Percentiles rank a stretch among this genome's conserved stretches.
These are phyloP conservation scores for Neoarthrinium moseri DNA, from an alignment of 2,329 filamentous ascomycete genomes.

Conservation along the genomic window DNA sequence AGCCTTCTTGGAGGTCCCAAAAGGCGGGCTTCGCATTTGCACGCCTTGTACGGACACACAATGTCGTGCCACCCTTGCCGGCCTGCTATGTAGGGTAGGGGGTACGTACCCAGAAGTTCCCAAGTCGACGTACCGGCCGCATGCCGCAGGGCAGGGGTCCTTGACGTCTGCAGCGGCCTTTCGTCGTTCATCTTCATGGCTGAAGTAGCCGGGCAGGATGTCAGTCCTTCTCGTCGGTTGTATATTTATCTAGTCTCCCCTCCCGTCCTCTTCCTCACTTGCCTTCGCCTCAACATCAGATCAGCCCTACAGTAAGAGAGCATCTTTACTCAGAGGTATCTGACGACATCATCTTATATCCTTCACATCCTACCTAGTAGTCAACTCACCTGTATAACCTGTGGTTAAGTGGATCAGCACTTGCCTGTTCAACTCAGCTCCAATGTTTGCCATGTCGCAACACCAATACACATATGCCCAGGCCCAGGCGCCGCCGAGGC, in stretches of 20 bases:
- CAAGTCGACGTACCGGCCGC: neutral
- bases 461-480: conserved; percentile 40
- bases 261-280: no score
- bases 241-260: neutral
- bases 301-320: neutral
- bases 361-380: no score
- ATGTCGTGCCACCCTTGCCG: conserved; percentile 2
- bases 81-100: neutral
- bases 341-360: neutral
- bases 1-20: conserved; percentile 9
- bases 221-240: neutral
- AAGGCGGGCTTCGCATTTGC: conserved; percentile 10
- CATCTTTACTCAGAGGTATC: neutral
- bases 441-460: conserved; percentile 44
- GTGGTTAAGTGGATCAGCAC: neutral
- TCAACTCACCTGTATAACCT: neutral
- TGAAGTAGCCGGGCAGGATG: neutral
- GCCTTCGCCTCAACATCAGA: neutral
- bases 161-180: conserved; percentile 1
- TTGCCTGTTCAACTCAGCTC: conserved; percentile 8
- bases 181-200: neutral
- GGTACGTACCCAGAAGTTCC: neutral
- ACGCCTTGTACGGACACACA: neutral
- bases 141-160: neutral
- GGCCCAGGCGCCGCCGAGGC: conserved; percentile 52